Evolutionary conservation across 2,329 filamentous ascomycete genomes (phyloP).

Genomic region (Phoma sp.): DNA sequence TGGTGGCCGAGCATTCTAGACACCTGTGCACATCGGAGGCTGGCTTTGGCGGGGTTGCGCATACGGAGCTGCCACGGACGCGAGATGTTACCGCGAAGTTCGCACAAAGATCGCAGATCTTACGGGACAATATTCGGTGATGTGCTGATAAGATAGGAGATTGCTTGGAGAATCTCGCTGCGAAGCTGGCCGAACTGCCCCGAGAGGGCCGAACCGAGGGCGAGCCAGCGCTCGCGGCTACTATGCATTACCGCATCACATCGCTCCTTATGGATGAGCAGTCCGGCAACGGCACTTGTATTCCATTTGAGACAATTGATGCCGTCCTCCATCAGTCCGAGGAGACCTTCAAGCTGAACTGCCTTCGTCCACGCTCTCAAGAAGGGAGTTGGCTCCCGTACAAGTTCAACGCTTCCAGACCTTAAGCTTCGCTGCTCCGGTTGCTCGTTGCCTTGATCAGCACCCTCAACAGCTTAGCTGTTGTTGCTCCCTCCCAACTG

Average conservation of each 20-base stretch:
- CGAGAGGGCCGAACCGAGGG: conserved; percentile 14
- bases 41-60: conserved; percentile 2
- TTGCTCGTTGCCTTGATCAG: neutral
- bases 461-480: neutral
- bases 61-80: conserved; percentile 14
- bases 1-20: conserved; percentile 15
- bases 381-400: neutral
- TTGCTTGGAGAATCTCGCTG: conserved; percentile 10
- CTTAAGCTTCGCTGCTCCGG: neutral
- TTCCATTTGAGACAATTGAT: conserved; percentile 18
- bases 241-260: conserved; percentile 17
- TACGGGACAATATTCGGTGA: conserved; percentile 2
- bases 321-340: conserved; percentile 11
- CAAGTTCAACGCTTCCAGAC: neutral
- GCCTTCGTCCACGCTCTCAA: neutral
- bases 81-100: conserved; percentile 17
- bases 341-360: conserved; percentile 8
- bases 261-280: conserved; percentile 26
- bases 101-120: conserved; percentile 14
- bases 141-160: conserved; percentile 21
- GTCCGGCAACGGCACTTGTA: conserved; percentile 17
- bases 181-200: conserved; percentile 13
- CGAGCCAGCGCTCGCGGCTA: conserved; percentile 15
- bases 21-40: neutral
- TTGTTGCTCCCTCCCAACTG: no score